A percentile compares a stretch with the other conserved stretches of the same genome.
Evolutionary conservation across 257 asterid species (phyloP).

Genomic region (Striga asiatica): DNA sequence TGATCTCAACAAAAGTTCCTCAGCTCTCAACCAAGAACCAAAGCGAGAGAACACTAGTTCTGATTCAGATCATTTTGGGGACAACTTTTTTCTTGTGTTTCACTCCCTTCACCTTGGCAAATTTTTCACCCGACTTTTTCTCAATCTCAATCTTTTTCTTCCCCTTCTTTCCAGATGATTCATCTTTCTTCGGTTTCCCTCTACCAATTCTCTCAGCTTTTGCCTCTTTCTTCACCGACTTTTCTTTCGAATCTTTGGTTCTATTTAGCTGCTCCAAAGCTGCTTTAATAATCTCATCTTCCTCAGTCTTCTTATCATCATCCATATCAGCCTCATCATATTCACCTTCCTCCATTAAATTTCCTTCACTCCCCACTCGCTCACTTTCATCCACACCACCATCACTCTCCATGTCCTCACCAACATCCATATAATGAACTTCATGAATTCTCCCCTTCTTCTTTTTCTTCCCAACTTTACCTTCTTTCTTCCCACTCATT

Average conservation of each 20-base stretch:
- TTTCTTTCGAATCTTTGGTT: constrained; percentile 16
- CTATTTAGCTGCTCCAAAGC: too few relatives aligned
- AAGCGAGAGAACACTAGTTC: background rate
- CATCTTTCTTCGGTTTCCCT: background rate
- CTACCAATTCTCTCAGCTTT: background rate
- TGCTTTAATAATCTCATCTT: too few relatives aligned
- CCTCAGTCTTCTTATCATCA: constrained; percentile 13
- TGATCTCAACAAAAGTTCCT: too few relatives aligned
- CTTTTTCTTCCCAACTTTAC: constrained; percentile 23
- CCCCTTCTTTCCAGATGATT: constrained; percentile 9
- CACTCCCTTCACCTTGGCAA: constrained; percentile 22
- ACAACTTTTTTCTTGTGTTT: constrained; percentile 30
- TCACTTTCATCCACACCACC: constrained; percentile 22
- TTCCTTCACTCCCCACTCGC: constrained; percentile 26
- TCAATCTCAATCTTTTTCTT: constrained; percentile 25
- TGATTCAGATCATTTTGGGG: constrained; percentile 1
- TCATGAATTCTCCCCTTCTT: constrained; percentile 79
- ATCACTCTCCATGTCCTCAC: constrained; percentile 34
- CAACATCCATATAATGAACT: constrained; percentile 72
- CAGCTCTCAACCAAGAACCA: background rate
- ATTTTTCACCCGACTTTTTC: constrained; percentile 17
- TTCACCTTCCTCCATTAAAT: constrained; percentile 3
- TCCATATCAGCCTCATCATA: background rate
- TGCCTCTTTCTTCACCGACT: constrained; percentile 11
- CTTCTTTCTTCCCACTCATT: constrained; percentile 17